Percentiles rank a stretch among this genome's conserved stretches.
These are phyloP conservation scores for Pholiota microspora DNA, from an alignment of 768 basidiomycete species.

Conservation along the genomic window DNA sequence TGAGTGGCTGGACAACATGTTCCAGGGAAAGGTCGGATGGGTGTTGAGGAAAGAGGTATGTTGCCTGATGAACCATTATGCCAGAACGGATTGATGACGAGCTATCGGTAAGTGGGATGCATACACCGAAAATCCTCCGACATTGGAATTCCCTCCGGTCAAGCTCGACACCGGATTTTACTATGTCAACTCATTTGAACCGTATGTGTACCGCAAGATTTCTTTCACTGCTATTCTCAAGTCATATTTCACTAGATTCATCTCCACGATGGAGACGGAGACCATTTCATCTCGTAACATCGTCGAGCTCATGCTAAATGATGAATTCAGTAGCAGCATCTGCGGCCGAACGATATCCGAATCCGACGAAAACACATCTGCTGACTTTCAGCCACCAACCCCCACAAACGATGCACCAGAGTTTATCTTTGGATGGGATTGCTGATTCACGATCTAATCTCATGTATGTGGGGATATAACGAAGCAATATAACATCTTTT, in stretches of 20 bases:
- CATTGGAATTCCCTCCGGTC: constrained; percentile 68
- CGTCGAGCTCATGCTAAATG: constrained; percentile 74
- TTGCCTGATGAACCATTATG: background rate
- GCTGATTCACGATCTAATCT: constrained; percentile 44
- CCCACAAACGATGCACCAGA: constrained; percentile 22
- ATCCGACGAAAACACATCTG: constrained; percentile 4
- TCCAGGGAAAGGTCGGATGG: constrained; percentile 74
- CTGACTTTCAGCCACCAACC: background rate
- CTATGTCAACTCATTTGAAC: constrained; percentile 92
- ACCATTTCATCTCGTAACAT: constrained; percentile 81
- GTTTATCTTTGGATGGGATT: constrained; percentile 78
- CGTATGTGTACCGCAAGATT: constrained; percentile 44
- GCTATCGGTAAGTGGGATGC: constrained; percentile 67
- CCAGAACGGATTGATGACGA: background rate
- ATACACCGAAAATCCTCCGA: constrained; percentile 73
- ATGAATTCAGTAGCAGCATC: constrained; percentile 69
- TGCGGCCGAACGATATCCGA: constrained; percentile 44
- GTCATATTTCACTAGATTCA: constrained; percentile 46
- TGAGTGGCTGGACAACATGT: constrained; percentile 65
- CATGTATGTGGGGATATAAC: no score
- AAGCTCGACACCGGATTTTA: constrained; percentile 78
- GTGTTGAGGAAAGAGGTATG: constrained; percentile 73
- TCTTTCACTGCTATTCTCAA: constrained; percentile 3
- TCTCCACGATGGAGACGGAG: constrained; percentile 95
- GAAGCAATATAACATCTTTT: background rate